Evolutionary conservation across 768 basidiomycete genomes (phyloP).

Genomic region (Lentinus brumalis): DNA sequence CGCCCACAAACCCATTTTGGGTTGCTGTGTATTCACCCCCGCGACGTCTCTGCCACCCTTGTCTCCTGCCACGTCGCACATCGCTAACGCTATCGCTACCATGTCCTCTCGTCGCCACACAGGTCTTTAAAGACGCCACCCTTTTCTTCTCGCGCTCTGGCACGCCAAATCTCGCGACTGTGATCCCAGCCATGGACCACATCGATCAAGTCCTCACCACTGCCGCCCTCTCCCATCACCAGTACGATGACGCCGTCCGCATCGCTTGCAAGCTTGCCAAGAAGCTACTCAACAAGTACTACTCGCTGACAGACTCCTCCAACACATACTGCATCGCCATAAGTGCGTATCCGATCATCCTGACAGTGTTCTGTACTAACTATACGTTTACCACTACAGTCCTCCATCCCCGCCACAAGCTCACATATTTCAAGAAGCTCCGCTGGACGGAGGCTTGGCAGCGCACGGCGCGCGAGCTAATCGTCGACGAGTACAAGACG

Average conservation of each 20-base stretch:
- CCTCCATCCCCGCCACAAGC: constrained; percentile 13
- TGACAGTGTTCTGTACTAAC: neutral
- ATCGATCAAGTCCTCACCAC: constrained; percentile 28
- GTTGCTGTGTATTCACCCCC: too few species aligned
- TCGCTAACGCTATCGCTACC: too few species aligned
- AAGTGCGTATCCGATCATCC: constrained; percentile 25
- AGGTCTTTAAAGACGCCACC: constrained; percentile 26
- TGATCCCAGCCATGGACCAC: constrained; percentile 32
- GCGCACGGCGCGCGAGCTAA: neutral
- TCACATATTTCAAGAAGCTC: constrained; percentile 8
- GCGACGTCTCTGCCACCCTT: too few species aligned
- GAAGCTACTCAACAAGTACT: constrained; percentile 8
- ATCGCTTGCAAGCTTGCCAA: neutral
- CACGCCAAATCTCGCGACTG: constrained; percentile 27
- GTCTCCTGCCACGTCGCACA: too few species aligned
- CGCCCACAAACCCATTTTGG: too few species aligned
- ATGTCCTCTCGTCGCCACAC: too few species aligned
- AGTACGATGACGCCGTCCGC: neutral
- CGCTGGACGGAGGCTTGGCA: constrained; percentile 6
- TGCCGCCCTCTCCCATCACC: too few species aligned
- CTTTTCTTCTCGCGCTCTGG: constrained; percentile 26
- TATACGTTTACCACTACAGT: neutral
- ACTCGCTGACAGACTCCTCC: constrained; percentile 25
- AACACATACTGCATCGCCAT: constrained; percentile 28
- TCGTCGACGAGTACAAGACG: constrained; percentile 1